Evolutionary conservation across 345 rosid genomes (phyloP).

Genomic region (Gossypium sturtianum): DNA sequence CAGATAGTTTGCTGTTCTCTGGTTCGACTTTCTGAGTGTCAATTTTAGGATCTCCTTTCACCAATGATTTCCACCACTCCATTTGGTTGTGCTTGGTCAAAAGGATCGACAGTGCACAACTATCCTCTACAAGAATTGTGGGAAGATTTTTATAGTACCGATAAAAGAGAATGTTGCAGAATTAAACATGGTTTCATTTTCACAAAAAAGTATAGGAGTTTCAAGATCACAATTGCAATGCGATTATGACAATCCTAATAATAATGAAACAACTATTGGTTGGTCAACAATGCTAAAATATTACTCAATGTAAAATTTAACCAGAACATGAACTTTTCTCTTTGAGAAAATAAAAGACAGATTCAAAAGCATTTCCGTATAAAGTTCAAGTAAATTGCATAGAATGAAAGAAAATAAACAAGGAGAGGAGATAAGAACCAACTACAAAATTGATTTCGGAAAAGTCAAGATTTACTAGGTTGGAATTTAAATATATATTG

Average conservation of each 20-base stretch:
- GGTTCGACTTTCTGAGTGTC: slow-evolving; percentile 96
- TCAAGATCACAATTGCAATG: background rate
- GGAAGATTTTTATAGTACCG: background rate
- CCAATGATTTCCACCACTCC: slow-evolving; percentile 90
- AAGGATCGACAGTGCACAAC: slow-evolving; percentile 54
- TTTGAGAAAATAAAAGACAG: background rate
- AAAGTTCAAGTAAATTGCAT: background rate
- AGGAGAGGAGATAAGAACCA: background rate
- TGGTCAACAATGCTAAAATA: background rate
- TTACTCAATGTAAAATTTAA: background rate
- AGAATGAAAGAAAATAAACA: no score
- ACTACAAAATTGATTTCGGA: background rate
- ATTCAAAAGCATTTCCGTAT: background rate
- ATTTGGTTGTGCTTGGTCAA: slow-evolving; percentile 85
- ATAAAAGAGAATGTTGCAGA: background rate
- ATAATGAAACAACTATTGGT: background rate
- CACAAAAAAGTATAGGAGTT: background rate
- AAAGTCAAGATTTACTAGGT: background rate
- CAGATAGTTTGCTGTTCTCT: slow-evolving; percentile 75
- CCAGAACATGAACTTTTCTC: background rate
- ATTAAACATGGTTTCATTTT: background rate
- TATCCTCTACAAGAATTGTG: slow-evolving; percentile 51
- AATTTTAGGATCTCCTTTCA: slow-evolving; percentile 79
- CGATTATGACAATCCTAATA: background rate
- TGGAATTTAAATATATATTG: background rate